Conservation (phyloP, 352 stramenopile species). For the Pythium dissimile region DNA sequence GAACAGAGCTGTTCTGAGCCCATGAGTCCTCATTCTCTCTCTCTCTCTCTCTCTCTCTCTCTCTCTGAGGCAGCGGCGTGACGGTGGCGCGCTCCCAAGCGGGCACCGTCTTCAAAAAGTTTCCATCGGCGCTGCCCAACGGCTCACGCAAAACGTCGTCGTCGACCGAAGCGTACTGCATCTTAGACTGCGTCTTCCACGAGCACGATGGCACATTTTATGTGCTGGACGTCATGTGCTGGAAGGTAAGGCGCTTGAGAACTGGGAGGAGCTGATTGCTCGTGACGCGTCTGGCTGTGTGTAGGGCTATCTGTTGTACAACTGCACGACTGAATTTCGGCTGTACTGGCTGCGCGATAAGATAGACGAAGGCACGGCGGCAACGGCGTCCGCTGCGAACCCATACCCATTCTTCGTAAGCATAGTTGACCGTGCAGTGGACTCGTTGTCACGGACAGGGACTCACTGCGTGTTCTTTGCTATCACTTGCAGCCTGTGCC, state of each 20-base stretch:
- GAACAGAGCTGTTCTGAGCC: not conserved
- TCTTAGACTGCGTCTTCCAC: slow-evolving; percentile 92
- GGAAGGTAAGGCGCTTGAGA: slow-evolving; percentile 56
- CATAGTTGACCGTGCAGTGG: not conserved
- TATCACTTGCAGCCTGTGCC: slow-evolving; percentile 59
- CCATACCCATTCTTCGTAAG: slow-evolving; percentile 73
- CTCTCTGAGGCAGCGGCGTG: slow-evolving; percentile 49
- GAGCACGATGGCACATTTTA: slow-evolving; percentile 88
- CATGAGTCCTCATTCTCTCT: not conserved
- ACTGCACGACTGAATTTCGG: slow-evolving; percentile 91
- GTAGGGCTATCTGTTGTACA: slow-evolving; percentile 88
- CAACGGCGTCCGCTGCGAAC: slow-evolving; percentile 50
- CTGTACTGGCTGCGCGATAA: slow-evolving; percentile 92
- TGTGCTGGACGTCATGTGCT: slow-evolving; percentile 93
- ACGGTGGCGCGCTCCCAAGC: slow-evolving; percentile 80
- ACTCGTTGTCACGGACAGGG: too few species aligned
- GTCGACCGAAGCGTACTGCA: slow-evolving; percentile 74
- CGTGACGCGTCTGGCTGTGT: not conserved
- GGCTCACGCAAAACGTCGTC: slow-evolving; percentile 79
- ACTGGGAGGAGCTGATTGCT: not conserved
- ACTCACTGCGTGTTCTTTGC: not conserved
- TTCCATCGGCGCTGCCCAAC: slow-evolving; percentile 75
- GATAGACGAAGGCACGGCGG: slow-evolving; percentile 65
- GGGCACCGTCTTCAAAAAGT: slow-evolving; percentile 83
- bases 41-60: too few species aligned